phyloP scores from a whole-genome alignment of 1,284 basidiomycete genomes.

The Neonothopanus nambi region DNA sequence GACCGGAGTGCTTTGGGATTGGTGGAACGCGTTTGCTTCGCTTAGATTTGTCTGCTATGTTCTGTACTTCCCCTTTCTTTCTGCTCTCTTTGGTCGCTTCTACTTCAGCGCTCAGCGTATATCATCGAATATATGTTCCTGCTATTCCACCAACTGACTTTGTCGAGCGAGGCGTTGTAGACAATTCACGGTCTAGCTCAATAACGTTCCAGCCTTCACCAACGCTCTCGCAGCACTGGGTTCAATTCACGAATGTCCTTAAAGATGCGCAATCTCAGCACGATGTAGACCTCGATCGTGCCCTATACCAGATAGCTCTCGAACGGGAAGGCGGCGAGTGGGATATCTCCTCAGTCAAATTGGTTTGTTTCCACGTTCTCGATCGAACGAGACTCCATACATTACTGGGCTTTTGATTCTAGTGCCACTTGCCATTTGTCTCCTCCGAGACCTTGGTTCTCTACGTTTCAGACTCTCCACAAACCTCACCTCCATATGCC shows the following conservation, averaged over 20 bases:
- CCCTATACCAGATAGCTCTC: constrained; percentile 76
- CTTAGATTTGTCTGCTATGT: constrained; percentile 1
- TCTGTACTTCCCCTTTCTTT: not conserved
- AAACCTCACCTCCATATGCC: constrained; percentile 49
- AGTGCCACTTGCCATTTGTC: constrained; percentile 63
- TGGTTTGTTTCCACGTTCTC: constrained; percentile 47
- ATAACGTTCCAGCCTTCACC: constrained; percentile 37
- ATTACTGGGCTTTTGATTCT: constrained; percentile 10
- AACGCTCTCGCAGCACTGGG: constrained; percentile 43
- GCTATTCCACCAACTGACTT: constrained; percentile 27
- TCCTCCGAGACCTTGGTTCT: constrained; percentile 58
- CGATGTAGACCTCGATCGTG: constrained; percentile 34
- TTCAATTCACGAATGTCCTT: constrained; percentile 40
- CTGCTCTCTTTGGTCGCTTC: constrained; percentile 7
- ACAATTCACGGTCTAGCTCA: constrained; percentile 32
- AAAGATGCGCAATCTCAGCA: constrained; percentile 22
- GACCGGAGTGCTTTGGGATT: constrained; percentile 21
- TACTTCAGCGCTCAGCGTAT: constrained; percentile 8
- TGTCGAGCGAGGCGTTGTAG: constrained; percentile 33
- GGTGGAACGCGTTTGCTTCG: not conserved
- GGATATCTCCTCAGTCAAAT: constrained; percentile 71
- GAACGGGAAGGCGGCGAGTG: constrained; percentile 56
- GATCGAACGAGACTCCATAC: constrained; percentile 15
- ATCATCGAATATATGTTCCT: constrained; percentile 17
- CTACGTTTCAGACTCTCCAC: constrained; percentile 44